Evolutionary conservation across 441 rosid genomes (phyloP).

Genomic region (Adansonia grandidieri): DNA sequence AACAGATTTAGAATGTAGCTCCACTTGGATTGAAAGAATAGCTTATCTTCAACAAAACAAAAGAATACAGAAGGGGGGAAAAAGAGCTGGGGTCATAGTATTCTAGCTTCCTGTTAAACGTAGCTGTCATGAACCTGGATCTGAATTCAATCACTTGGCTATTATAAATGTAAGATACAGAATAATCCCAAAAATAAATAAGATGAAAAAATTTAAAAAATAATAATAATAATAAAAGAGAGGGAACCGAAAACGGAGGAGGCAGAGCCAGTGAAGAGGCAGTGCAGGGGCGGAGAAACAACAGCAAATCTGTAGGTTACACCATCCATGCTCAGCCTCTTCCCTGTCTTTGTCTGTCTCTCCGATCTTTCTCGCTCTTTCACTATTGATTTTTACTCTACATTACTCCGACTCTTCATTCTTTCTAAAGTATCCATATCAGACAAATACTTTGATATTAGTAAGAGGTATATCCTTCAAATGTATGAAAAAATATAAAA

Average conservation of each 20-base stretch:
- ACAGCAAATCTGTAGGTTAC: constrained; percentile 48
- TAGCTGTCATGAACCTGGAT: constrained; percentile 1
- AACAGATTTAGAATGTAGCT: not conserved
- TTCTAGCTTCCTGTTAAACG: not conserved
- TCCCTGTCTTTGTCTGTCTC: constrained; percentile 61
- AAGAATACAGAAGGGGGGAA: not conserved
- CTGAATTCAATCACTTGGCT: not conserved
- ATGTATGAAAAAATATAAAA: no score
- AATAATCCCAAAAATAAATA: not conserved
- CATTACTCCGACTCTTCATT: no score
- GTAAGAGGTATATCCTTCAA: no score
- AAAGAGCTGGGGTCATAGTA: not conserved
- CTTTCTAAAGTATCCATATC: no score
- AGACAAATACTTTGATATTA: no score
- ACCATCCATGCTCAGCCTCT: constrained; percentile 88
- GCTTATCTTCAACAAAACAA: not conserved
- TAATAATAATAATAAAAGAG: no score
- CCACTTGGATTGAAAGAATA: constrained; percentile 9
- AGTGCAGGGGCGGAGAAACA: constrained; percentile 79
- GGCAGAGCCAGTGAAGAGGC: constrained; percentile 94
- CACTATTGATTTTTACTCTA: not conserved
- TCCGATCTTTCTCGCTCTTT: constrained; percentile 27
- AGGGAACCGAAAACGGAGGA: constrained; percentile 11
- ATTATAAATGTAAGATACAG: not conserved
- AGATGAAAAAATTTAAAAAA: not conserved